Evolutionary conservation across 2,329 filamentous ascomycete genomes (phyloP).

Genomic region (Periconia sp.): DNA sequence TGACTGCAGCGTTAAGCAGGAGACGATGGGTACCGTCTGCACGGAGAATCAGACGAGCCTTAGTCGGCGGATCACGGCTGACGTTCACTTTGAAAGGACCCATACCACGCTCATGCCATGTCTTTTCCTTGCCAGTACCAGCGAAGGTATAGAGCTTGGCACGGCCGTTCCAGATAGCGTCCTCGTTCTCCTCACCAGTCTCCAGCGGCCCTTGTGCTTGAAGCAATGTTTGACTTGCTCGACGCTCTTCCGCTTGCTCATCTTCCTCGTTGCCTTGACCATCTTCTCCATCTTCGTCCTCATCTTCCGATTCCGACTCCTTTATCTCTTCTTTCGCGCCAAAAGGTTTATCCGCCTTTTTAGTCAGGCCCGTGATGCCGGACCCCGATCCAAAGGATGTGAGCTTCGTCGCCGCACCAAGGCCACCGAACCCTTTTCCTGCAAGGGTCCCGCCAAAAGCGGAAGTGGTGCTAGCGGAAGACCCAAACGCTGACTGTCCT

Average conservation of each 20-base stretch:
- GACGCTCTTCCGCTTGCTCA: slow-evolving; percentile 40
- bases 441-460: slow-evolving; percentile 52
- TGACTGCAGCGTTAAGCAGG: slow-evolving; percentile 82
- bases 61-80: slow-evolving; percentile 45
- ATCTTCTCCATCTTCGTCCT: slow-evolving; percentile 54
- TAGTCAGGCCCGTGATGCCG: slow-evolving; percentile 54
- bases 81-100: slow-evolving; percentile 84
- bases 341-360: slow-evolving; percentile 74
- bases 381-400: slow-evolving; percentile 68
- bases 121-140: slow-evolving; percentile 58
- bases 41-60: slow-evolving; percentile 82
- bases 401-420: slow-evolving; percentile 48
- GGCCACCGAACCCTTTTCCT: slow-evolving; percentile 33
- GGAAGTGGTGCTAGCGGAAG: slow-evolving; percentile 40
- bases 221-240: slow-evolving; percentile 50
- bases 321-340: slow-evolving; percentile 68
- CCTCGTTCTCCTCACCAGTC: slow-evolving; percentile 86
- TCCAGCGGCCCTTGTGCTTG: slow-evolving; percentile 75
- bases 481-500: slow-evolving; percentile 40
- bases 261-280: slow-evolving; percentile 51
- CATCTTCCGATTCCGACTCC: slow-evolving; percentile 56
- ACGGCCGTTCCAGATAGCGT: slow-evolving; percentile 74
- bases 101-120: slow-evolving; percentile 89
- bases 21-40: slow-evolving; percentile 88
- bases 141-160: slow-evolving; percentile 85